Base-by-base conservation (phyloP, 1,284 basidiomycete species). In the Tilletia setariae region DNA sequence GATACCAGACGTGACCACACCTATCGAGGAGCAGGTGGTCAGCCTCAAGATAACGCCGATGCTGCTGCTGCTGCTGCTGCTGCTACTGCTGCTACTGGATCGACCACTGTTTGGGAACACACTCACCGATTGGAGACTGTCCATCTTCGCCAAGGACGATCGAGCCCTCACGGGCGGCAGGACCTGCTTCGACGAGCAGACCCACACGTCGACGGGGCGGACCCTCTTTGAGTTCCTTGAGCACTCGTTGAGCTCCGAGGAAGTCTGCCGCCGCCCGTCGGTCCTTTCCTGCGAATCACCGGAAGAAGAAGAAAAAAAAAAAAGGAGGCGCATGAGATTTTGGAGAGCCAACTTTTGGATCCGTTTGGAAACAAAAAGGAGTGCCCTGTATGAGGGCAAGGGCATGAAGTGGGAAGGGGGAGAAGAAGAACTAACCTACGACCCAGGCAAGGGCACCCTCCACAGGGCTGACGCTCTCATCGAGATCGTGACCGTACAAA, bases 401-500 rank as follows among this genome's bases (percentile, higher is more conserved):
- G n/a, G 23, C 3, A 63, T 23, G 15, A 30, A 2, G 13, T 30
- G 19, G 23, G 23, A 25, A 16, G 56, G 16, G 46, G 19, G 32
- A 16, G 28, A 7, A 7, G 11, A 25, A 8, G 19, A 11, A 66
- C 87, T 73, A 72, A 91, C 93, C 91, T 63, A 99, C 92, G 30
- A 96, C 88, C 95, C 95, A 98, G 0, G 88, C 87, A 64, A 99
- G 85, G 6, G 90, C 94, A 2, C 92, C 96, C 62, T 83, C 95
- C 19, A 98, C 88, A 0, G 93, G 93, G 1, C 88, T 89, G 3
- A 91, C 91, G 51, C 85, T 87, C 83, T 97, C 93, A 82, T 96
- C 90, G 21, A 78, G 96, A 80, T 98, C 95, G 79, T 94, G 90
- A 0, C 95, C 95, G 82, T 98, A 97, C 53, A 99, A 86, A 83